Base-by-base conservation (phyloP, 164 flowering plant genomes). In the Aristolochia californica region DNA sequence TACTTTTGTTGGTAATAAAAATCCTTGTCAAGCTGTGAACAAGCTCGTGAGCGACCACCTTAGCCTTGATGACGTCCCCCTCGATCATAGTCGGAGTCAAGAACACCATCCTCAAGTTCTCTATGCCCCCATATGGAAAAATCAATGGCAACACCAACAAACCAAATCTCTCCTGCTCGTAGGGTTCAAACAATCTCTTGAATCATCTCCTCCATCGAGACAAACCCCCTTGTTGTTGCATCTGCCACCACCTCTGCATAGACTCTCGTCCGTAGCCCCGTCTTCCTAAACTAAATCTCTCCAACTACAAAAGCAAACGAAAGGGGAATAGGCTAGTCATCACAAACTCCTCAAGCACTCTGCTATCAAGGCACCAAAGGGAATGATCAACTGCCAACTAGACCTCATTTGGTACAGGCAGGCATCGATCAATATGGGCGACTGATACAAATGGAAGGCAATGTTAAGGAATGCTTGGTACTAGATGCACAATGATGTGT, bases 21-120 rank as follows among this genome's bases (percentile, higher is more conserved):
- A 89, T 93, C 60, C 98, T 96, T 28, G 98, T 93, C 96, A 97
- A 93, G 74, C 97, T 89, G 75, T 89, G 98, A 2, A 95, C 98
- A 48, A 93, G 91, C 77, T 93, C 97, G 60, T 93, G 98, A 0
- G 98, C 98, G 63, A 89, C 98, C 13, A 93, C 87, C 71, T 85
- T 97, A 0, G 89, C 95, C 0, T 97, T 95, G n/a, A 70, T 85
- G 0, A 81, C 86, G 62, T 91, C 95, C 34, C 98, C 95, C 60
- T 77, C 87, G 22, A 91, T 85, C 68, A 91, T 91, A 0, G 97
- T 89, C 0, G 98, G 98, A 5, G 98, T 91, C 80, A 91, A 69
- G 66, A 91, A 91, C 58, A 78, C 84, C 91, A 91, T 83, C 75
- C 84, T 85, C 10, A 97, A 97, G 65, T 93, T 93, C 79, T 93